Evolutionary conservation across 768 basidiomycete species (phyloP), one percentile per base, ranked within the genome.

Genomic region (Rhodotorula taiwanensis): DNA sequence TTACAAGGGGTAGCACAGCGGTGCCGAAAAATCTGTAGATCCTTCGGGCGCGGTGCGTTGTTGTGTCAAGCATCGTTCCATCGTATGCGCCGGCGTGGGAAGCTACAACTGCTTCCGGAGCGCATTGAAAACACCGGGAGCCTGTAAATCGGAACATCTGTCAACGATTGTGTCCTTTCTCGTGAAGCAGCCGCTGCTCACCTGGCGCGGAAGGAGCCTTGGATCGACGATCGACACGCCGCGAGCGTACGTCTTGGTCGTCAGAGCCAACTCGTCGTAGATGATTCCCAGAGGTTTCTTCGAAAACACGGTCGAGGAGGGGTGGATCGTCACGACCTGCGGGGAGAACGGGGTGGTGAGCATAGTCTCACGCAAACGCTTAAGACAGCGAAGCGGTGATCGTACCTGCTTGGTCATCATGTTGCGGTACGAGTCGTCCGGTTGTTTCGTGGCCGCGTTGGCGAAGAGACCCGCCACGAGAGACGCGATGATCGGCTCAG

Each of bases 261-360:
- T 91, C 72, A 85, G 84, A 65, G 95, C 94, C 73, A 99, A 77
- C 73, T 99, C 95, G 74, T 94, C 87, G 74, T 88, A 99, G 42
- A 99, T 81, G 66, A 99, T 90, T 9, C 86, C 89, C 0, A 85
- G 84, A 0, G 85, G 83, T 74, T 88, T 89, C 73, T 87, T 89
- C 69, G 87, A 85, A 70, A 81, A 82, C 71, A 98, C 73, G 5
- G 83, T 81, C 34, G 93, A 97, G 34, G 87, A 82, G 0, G 94
- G 95, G 72, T 98, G 91, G 27, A 99, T 87, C 75, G 93, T 94
- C 60, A 98, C 80, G 28, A 81, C 75, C 89, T 74, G 63, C 49
- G 53, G 50, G 31, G n/a, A n/a, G n/a, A n/a, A n/a, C n/a, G n/a
- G 47, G 45, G 3, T 15, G 34, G 7, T 8, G 23, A 31, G n/a